These are phyloP conservation scores for Osmanthus fragrans DNA, from an alignment of 257 asterid species.

Conservation along the genomic window DNA sequence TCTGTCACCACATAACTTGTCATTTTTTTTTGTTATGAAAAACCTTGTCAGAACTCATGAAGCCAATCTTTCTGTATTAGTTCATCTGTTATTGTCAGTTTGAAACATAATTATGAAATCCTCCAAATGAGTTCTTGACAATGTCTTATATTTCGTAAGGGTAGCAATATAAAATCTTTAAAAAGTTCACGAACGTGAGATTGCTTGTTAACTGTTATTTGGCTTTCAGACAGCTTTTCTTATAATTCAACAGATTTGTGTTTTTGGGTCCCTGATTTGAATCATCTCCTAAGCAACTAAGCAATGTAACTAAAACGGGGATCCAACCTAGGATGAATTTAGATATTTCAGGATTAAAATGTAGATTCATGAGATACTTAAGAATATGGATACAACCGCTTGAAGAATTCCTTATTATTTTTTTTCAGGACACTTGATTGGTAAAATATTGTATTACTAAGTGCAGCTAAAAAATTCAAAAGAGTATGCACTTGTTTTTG, in stretches of 20 bases:
- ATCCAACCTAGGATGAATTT: not conserved
- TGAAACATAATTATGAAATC: not conserved
- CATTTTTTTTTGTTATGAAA: not conserved
- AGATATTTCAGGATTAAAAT: not conserved
- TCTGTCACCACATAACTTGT: constrained; percentile 10
- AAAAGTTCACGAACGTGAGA: not conserved
- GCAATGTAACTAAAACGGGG: not conserved
- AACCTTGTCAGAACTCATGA: not conserved
- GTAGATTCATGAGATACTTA: not conserved
- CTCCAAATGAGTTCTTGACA: not conserved
- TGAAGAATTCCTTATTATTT: not conserved
- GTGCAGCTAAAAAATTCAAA: not conserved
- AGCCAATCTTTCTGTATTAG: not conserved
- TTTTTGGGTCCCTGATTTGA: not conserved
- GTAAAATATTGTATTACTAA: not conserved
- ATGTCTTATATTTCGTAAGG: not conserved
- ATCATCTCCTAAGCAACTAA: not conserved
- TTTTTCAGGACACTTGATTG: not conserved
- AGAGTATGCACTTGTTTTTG: not conserved
- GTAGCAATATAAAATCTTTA: not conserved
- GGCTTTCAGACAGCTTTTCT: not conserved
- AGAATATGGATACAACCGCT: not conserved
- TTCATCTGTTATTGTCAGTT: not conserved
- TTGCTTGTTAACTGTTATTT: not conserved
- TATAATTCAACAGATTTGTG: not conserved